Base-by-base conservation (phyloP, 2,329 filamentous ascomycete genomes). In the Fusarium brachygibbosum region DNA sequence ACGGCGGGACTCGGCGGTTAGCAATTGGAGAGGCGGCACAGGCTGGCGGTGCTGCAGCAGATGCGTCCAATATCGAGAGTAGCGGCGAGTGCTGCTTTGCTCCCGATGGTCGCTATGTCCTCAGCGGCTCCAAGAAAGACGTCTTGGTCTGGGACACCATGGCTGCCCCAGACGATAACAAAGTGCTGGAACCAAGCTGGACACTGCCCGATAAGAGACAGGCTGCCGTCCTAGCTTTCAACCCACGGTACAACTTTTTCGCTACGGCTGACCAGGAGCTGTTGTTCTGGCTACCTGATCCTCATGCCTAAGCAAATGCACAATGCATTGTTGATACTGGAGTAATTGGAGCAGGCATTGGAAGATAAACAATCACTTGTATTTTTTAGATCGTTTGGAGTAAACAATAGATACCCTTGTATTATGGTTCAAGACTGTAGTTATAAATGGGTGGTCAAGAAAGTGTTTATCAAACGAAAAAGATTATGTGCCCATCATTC, bases 161-260 rank as follows among this genome's bases (percentile, higher is more conserved):
- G 70, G 84, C 84, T 25, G 81, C 85, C 3, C 78, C 85, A 2
- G 79, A 82, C 10, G 83, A 87, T 35, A 86, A 86, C 72, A 87
- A 88, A 75, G 82, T 87, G 3, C 77, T 93, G 56, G 85, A 87
- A 40, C 91, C 92, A 51, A 85, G 82, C 45, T 86, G 86, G 79
- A 88, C 87, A 46, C 81, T 92, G 46, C 88, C 91, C 40, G 89
- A 91, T 71, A 87, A 86, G 82, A 89, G 84, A 77, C 89, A 88
- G 80, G 88, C 88, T 6, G 91, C 91, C 1, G 86, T 97, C 14
- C 85, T 97, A 41, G 93, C 92, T 23, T 96, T 94, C 78, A 98
- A 98, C 77, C 96, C 94, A 28, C 87, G 94, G 50, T 96, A 91
- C 79, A 98, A 98, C 79, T 90, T 98, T 82, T 87, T 98, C 71